Percentiles rank a stretch among this genome's conserved stretches.
Conservation (phyloP, 78 protist species). For the Planoprotostelium fungivorum region DNA sequence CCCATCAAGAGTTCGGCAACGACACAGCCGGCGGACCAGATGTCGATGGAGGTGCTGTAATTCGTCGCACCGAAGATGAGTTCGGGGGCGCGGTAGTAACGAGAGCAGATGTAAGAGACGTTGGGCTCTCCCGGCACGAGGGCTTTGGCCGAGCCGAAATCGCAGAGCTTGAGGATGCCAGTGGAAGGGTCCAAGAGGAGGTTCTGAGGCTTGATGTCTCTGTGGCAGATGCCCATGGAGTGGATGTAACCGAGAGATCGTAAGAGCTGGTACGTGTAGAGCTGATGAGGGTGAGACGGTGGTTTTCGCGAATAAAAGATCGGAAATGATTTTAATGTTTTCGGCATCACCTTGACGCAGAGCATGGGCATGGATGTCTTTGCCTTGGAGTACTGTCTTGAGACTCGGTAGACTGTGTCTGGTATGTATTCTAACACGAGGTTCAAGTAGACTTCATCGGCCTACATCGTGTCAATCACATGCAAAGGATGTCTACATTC, state of each 20-base stretch:
- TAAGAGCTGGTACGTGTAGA: slow-evolving; percentile 89
- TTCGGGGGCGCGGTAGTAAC: slow-evolving; percentile 99
- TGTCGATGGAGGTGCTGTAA: slow-evolving; percentile 89
- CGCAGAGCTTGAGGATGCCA: slow-evolving; percentile 93
- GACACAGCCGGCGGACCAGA: slow-evolving; percentile 92
- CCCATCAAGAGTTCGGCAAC: slow-evolving; percentile 93
- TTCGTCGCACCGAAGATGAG: slow-evolving; percentile 97
- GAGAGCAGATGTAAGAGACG: slow-evolving; percentile 99
- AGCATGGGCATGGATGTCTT: slow-evolving; percentile 82
- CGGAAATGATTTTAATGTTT: slow-evolving; percentile 27
- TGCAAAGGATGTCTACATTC: background rate
- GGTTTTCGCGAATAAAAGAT: slow-evolving; percentile 35
- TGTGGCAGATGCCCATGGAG: slow-evolving; percentile 75
- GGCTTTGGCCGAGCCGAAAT: slow-evolving; percentile 96
- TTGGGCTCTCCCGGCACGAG: slow-evolving; percentile 93
- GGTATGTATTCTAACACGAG: slow-evolving; percentile 98
- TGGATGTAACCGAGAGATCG: slow-evolving; percentile 87
- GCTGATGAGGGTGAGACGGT: slow-evolving; percentile 62
- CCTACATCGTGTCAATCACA: slow-evolving; percentile 3
- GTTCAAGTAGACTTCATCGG: slow-evolving; percentile 94
- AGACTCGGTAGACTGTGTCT: slow-evolving; percentile 86
- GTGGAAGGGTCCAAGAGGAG: slow-evolving; percentile 80
- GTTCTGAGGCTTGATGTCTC: slow-evolving; percentile 92
- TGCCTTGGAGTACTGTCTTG: slow-evolving; percentile 71
- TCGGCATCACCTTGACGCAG: slow-evolving; percentile 69